Evolutionary conservation across 2,329 filamentous ascomycete species (phyloP).

Genomic region (Penicillium sclerotigenum): DNA sequence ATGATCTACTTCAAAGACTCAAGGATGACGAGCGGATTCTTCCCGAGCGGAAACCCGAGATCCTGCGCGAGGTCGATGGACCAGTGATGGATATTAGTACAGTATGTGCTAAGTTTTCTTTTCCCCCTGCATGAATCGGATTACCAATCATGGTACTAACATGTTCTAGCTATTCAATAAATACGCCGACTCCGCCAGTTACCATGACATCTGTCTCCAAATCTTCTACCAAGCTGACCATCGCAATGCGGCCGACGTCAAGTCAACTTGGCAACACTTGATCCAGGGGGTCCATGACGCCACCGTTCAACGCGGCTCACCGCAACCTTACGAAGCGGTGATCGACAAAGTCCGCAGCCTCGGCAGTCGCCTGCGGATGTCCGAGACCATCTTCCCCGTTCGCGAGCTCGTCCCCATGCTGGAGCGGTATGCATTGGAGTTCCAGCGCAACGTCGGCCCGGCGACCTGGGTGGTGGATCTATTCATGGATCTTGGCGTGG

Average conservation of each 20-base stretch:
- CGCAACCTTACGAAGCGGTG: conserved; percentile 49
- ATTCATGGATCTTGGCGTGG: conserved; percentile 61
- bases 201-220: conserved; percentile 88
- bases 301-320: conserved; percentile 44
- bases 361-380: conserved; percentile 55
- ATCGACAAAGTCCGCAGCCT: conserved; percentile 56
- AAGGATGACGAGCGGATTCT: conserved; percentile 68
- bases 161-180: conserved; percentile 74
- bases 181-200: conserved; percentile 85
- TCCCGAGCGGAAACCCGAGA: conserved; percentile 59
- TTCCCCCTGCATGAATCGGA: rapidly evolving
- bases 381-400: conserved; percentile 57
- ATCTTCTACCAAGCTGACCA: conserved; percentile 93
- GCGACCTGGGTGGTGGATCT: conserved; percentile 63
- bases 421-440: conserved; percentile 52
- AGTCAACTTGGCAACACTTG: conserved; percentile 77
- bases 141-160: conserved; percentile 9
- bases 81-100: conserved; percentile 71
- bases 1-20: conserved; percentile 79
- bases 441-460: conserved; percentile 48
- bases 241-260: conserved; percentile 80
- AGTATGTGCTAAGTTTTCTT: conserved; percentile 52
- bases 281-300: conserved; percentile 67
- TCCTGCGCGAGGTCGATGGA: conserved; percentile 70
- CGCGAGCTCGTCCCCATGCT: conserved; percentile 54